Base-by-base conservation (phyloP, 2,329 filamentous ascomycete species). In the Dothistroma pini region DNA sequence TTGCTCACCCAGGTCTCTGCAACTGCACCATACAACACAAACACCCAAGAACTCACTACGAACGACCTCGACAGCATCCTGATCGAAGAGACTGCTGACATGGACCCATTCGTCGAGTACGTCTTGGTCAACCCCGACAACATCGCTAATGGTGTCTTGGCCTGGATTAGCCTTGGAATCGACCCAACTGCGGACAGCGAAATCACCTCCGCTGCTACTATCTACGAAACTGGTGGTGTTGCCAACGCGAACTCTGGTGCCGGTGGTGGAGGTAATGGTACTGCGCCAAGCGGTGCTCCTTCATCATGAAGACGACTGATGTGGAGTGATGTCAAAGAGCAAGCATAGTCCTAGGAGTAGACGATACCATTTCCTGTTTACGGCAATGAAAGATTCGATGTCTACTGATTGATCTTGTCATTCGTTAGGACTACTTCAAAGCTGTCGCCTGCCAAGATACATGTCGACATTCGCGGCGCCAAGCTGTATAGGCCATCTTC, bases 31-130 rank as follows among this genome's bases (percentile, higher is more conserved):
- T 79, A 80, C 72, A 76, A 71, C 67, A 76, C 72, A 60, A 79
- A 79, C 67, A 76, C 68, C 22, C 73, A 76, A 58, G 66, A 64
- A 16, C 35, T 82, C 21, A 86, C 80, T 4, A 74, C 70, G 41
- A 86, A 87, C 67, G 74, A 73, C 12, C 74, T 82, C 0, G 84
- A 87, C 70, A 59, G 63, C 52, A 77, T 82, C 41, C 71, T 79
- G 21, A 72, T 78, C 68, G 79, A 82, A 69, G 79, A 79, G 53
- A 78, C 77, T 8, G 62, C 56, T 3, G 78, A 79, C 41, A 83
- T 82, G 61, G 83, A 86, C 68, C 86, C 85, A 0, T 78, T 86
- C 68, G 75, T 85, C 61, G 79, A 86, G 68, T 86, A 85, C 66
- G 78, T 82, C 12, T 50, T 21, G 10, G 35, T 59, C 22, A 55